Evolutionary conservation across 2,329 filamentous ascomycete genomes (phyloP), one percentile per base, ranked within the genome.

Genomic region (Nemania sp.): DNA sequence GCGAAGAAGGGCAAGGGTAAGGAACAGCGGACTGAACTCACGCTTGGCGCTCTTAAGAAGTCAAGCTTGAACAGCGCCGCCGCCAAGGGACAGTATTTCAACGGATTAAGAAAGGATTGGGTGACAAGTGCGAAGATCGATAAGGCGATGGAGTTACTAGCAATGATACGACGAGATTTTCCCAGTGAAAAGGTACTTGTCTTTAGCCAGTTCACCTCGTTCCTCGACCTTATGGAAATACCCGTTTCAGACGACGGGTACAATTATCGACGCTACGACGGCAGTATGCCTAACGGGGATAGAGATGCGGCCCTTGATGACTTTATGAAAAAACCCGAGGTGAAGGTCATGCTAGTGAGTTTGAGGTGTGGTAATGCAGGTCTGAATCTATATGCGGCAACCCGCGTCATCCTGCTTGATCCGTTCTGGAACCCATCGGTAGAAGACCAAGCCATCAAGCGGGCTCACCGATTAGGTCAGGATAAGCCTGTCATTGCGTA

Each of bases 361-460:
- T 82, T 94, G 64, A 92, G 92, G 74, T 91, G 91, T 1, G 92
- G 92, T 11, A 94, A 93, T 74, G 86, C 91, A 1, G 91, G 91
- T 2, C 82, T 94, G 49, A 94, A 94, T 73, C 83, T 94, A 18
- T 89, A 89, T 54, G 87, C 87, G 51, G 91, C 91, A 1, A 90
- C 87, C 1, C 89, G 91, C 70, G 90, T 93, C 67, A 90, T 93
- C 74, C 88, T 93, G 64, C 85, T 93, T 45, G 91, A 93, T 75
- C 91, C 91, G 0, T 93, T 93, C 80, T 93, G 90, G 90, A 93
- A 93, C 68, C 91, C 91, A 0, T 93, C 88, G 74, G 87, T 93
- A 47, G 91, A 93, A 77, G 90, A 92, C 73, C 91, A 93, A 78
- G 91, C 91, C 5, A 89, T 93, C 67, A 92, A 93, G 77, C 89